Conservation (phyloP, 2,329 filamentous ascomycete genomes). For the Bipolaris zeicola region DNA sequence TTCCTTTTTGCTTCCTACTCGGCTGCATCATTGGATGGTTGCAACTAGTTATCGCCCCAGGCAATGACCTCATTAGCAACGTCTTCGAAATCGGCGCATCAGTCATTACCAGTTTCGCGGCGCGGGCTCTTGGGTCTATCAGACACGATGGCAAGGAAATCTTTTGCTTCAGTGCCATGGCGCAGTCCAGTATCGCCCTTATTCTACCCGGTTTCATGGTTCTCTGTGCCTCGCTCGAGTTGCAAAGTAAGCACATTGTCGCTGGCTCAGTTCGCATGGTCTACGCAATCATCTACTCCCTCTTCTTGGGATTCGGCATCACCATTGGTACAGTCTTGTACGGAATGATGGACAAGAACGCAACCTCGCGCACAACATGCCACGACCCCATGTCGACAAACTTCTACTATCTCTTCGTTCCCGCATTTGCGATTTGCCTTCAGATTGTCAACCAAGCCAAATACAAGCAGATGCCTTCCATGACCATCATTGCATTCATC, state of each 20-base stretch:
- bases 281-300: constrained; percentile 59
- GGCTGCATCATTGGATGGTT: constrained; percentile 75
- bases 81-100: constrained; percentile 58
- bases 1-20: constrained; percentile 76
- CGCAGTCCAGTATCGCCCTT: constrained; percentile 57
- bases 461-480: constrained; percentile 76
- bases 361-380: constrained; percentile 53
- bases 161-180: constrained; percentile 59
- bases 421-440: constrained; percentile 73
- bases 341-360: constrained; percentile 55
- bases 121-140: constrained; percentile 58
- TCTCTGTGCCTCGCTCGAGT: constrained; percentile 56
- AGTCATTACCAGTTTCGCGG: constrained; percentile 56
- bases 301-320: constrained; percentile 59
- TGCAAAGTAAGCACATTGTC: constrained; percentile 56
- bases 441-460: constrained; percentile 82
- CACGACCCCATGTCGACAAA: constrained; percentile 56
- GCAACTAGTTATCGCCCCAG: constrained; percentile 75
- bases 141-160: constrained; percentile 45
- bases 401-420: constrained; percentile 73
- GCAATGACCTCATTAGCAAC: constrained; percentile 70
- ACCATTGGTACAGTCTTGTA: constrained; percentile 58
- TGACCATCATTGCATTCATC: constrained; percentile 73
- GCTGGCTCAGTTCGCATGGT: constrained; percentile 59
- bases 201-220: constrained; percentile 59